A percentile compares a stretch with the other conserved stretches of the same genome.
Conservation (phyloP, 257 asterid genomes). For the Solanum sitiens region DNA sequence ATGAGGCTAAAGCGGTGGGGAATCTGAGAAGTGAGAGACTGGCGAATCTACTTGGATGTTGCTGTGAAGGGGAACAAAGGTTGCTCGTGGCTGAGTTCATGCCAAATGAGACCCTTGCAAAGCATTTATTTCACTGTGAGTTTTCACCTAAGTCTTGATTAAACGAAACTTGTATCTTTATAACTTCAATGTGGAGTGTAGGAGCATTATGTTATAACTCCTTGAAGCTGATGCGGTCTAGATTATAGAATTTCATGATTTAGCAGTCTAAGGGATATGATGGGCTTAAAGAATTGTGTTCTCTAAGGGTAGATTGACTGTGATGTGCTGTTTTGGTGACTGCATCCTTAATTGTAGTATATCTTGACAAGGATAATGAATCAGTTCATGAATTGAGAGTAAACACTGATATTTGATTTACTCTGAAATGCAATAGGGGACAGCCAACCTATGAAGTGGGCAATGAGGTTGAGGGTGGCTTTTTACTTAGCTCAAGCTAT, state of each 20-base stretch:
- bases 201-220: background rate
- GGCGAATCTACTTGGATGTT: conserved; percentile 37
- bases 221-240: background rate
- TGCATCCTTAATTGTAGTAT: background rate
- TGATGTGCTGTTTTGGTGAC: background rate
- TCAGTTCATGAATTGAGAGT: background rate
- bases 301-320: background rate
- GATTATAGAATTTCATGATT: background rate
- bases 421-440: conserved; percentile 30
- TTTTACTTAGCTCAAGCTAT: conserved; percentile 41
- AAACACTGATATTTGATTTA: background rate
- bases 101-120: conserved; percentile 44
- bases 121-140: conserved; percentile 46
- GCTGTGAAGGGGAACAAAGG: conserved; percentile 37
- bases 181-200: background rate
- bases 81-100: conserved; percentile 39
- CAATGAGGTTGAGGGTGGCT: conserved; percentile 45
- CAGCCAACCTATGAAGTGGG: conserved; percentile 40
- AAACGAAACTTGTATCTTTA: background rate
- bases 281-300: background rate
- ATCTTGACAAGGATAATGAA: background rate
- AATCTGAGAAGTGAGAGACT: conserved; percentile 31
- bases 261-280: background rate
- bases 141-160: background rate
- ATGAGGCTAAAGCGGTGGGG: conserved; percentile 37